Conservation (phyloP, 164 flowering plant species). For the Macadamia tetraphylla region DNA sequence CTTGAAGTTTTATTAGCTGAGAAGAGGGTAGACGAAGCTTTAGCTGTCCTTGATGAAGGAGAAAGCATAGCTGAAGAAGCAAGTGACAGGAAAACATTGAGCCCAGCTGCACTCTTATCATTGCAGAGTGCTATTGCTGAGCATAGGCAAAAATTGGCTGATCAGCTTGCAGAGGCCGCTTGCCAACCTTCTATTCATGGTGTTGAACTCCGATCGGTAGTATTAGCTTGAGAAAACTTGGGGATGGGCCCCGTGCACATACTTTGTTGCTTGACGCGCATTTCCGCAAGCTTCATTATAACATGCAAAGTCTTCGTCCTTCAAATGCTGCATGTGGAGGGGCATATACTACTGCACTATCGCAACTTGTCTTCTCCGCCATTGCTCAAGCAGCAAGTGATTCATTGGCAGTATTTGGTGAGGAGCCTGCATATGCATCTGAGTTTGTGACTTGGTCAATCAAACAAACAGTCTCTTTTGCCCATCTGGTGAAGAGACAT, state of each 20-base stretch:
- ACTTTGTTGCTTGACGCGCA: slow-evolving; percentile 76
- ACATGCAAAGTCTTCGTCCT: slow-evolving; percentile 75
- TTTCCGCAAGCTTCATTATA: slow-evolving; percentile 59
- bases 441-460: slow-evolving; percentile 96
- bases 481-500: slow-evolving; percentile 77
- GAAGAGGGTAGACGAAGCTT: slow-evolving; percentile 86
- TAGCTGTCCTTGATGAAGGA: slow-evolving; percentile 80
- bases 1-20: slow-evolving; percentile 93
- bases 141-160: slow-evolving; percentile 68
- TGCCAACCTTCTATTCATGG: slow-evolving; percentile 93
- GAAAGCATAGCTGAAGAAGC: slow-evolving; percentile 56
- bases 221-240: slow-evolving; percentile 81
- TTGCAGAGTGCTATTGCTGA: slow-evolving; percentile 55
- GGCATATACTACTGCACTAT: slow-evolving; percentile 84
- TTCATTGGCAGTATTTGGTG: slow-evolving; percentile 71
- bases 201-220: slow-evolving; percentile 79
- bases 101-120: slow-evolving; percentile 33
- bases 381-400: slow-evolving; percentile 93
- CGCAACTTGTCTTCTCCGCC: slow-evolving; percentile 87
- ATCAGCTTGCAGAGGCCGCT: slow-evolving; percentile 88
- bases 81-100: slow-evolving; percentile 39
- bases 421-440: slow-evolving; percentile 71
- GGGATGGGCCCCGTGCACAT: slow-evolving; percentile 97
- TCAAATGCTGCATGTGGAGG: slow-evolving; percentile 83
- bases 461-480: slow-evolving; percentile 74